Base-by-base conservation (phyloP, 2,329 filamentous ascomycete species). In the Fusarium aywerte region DNA sequence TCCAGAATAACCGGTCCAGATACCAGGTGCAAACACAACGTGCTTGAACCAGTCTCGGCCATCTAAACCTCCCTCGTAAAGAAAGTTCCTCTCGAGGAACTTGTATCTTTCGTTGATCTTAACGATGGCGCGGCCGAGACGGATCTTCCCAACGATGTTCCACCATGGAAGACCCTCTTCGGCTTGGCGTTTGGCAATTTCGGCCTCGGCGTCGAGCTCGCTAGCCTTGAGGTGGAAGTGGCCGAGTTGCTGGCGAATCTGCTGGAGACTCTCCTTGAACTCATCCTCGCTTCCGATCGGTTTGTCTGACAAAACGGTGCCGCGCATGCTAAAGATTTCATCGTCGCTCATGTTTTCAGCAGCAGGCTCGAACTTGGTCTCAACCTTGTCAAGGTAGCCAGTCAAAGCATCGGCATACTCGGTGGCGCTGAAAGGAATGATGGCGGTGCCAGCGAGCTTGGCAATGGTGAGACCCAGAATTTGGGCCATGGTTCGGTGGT, bases 1-100 rank as follows among this genome's bases (percentile, higher is more conserved):
- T 74, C 93, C 94, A 0, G 93, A 83, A 77, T 97, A 97, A 0
- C 94, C 94, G 0, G 93, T 97, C 93, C 93, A 97, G 45, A 95
- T 77, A 0, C 94, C 94, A 0, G 94, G 94, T 2, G 94, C 94
- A 78, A 96, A 97, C 2, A 97, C 91, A 4, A 97, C 90, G 74
- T 97, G 95, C 81, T 97, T 97, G 82, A 95, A 98, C 93, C 93
- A 97, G 23, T 82, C 82, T 61, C 95, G 83, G 2, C 88, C 88
- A 76, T 97, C 94, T 20, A 98, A 80, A 1, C 95, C 95, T 4
- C 85, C 83, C 6, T 87, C 80, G 72, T 92, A 90, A 65, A 97
- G 73, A 78, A 97, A 97, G 49, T 89, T 83, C 16, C 93, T 84
- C 77, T 98, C 95, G 1, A 98, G 80, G 10, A 83, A 82, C 84